Evolutionary conservation across 225 moss, liverwort and hornwort genomes (phyloP), one percentile per base, ranked within the genome.

Genomic region (Sphagnum contortum): DNA sequence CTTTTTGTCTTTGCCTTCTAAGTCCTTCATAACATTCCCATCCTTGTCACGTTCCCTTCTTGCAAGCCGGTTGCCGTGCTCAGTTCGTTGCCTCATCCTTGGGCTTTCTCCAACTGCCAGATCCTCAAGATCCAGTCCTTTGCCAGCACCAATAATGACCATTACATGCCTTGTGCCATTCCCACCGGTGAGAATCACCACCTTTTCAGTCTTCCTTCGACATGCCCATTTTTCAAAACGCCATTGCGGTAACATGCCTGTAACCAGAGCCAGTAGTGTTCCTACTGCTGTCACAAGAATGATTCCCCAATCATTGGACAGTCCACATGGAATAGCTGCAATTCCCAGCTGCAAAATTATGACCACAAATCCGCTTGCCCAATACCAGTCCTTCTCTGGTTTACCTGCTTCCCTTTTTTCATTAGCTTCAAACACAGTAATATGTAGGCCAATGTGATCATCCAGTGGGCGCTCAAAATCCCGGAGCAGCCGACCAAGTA

Each of bases 121-220:
- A 52, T 65, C 64, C 64, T 65, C 64, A 1, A 65, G 64, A 65
- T 65, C 52, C 64, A 65, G 13, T 44, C 64, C 64, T 54, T 65
- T 13, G n/a, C 64, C 64, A 53, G 29, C 12, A 10, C 64, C 49
- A 3, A 50, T 5, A 14, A 65, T 65, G 4, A 48, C 47, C 12
- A 65, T 50, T 44, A 65, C 64, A 65, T 65, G 64, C 64, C 71
- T 64, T n/a, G 70, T 51, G 47, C 70, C 70, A 47, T 70, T 70
- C 6, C 70, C 70, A 8, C 45, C 7, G 3, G 70, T 64, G 2
- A 70, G n/a, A 55, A 47, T 64, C 4, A 64, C 4, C 2, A 12
- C 63, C 45, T 70, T 64, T 4, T 13, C 7, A 2, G 55, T 55
- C 4, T 62, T 62, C 9, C 3, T 54, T 14, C 70, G 53, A 54